phyloP scores from a whole-genome alignment of 2,329 filamentous ascomycete genomes.

The Aspergillus caelatus region DNA sequence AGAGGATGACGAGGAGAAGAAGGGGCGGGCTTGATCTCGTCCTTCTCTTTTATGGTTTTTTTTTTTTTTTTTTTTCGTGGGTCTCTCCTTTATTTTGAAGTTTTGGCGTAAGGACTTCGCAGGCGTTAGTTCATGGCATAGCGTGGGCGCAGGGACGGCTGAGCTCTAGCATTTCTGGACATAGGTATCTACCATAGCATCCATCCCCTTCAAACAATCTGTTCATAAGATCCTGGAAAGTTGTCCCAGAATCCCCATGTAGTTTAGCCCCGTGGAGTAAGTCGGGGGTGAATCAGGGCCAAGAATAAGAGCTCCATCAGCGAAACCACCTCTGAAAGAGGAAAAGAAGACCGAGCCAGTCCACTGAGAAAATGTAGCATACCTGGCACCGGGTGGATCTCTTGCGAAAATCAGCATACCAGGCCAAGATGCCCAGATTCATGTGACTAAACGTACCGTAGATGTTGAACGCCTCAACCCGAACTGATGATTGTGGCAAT shows the following conservation, averaged over 20 bases:
- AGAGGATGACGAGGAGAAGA: slow-evolving; percentile 35
- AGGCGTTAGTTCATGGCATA: slow-evolving; percentile 10
- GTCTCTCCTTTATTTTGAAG: background rate
- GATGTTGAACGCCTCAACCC: no score
- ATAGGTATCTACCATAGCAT: background rate
- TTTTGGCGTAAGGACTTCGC: slow-evolving; percentile 11
- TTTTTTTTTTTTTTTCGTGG: background rate
- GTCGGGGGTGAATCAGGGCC: background rate
- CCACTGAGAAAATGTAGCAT: background rate
- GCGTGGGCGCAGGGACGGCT: slow-evolving; percentile 7
- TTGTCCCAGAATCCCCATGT: background rate
- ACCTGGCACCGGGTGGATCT: no score
- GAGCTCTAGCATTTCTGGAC: background rate
- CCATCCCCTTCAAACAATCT: background rate
- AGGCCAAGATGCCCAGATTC: no score
- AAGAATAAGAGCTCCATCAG: background rate
- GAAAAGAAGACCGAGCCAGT: background rate
- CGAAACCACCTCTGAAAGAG: background rate
- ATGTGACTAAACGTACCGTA: no score
- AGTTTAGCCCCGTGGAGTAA: background rate
- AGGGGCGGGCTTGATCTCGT: background rate
- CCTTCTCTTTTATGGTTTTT: background rate
- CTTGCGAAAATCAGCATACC: no score
- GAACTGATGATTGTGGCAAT: no score
- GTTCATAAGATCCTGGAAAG: background rate